Evolutionary conservation across 164 flowering plant genomes (phyloP).

Genomic region (Piper betle): DNA sequence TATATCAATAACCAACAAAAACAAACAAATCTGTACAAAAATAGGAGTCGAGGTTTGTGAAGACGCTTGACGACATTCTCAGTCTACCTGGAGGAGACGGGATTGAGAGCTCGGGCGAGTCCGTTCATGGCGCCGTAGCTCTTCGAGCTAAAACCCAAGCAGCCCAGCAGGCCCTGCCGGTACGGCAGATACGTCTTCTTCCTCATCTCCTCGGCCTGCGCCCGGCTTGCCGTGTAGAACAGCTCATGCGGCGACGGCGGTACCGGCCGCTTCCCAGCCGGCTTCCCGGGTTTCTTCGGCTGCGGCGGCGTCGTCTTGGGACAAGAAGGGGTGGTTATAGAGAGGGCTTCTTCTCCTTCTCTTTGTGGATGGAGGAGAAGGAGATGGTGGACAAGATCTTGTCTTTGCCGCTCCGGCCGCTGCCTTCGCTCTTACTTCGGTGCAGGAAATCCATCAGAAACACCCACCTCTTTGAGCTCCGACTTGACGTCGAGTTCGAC

Average conservation of each 20-base stretch:
- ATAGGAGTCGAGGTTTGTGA: no score
- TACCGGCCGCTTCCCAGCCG: slow-evolving; percentile 20
- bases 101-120: slow-evolving; percentile 19
- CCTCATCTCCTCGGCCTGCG: slow-evolving; percentile 53
- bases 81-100: slow-evolving; percentile 26
- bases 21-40: no score
- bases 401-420: slow-evolving; percentile 19
- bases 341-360: slow-evolving; percentile 14
- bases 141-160: slow-evolving; percentile 35
- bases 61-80: no score
- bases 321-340: slow-evolving; percentile 1
- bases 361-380: slow-evolving; percentile 11
- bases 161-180: slow-evolving; percentile 38
- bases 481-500: slow-evolving; percentile 23
- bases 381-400: slow-evolving; percentile 26
- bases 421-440: slow-evolving; percentile 46
- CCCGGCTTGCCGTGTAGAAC: slow-evolving; percentile 44
- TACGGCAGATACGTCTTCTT: slow-evolving; percentile 52
- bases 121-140: slow-evolving; percentile 28
- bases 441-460: slow-evolving; percentile 30
- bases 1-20: no score
- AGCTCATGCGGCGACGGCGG: slow-evolving; percentile 40
- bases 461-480: slow-evolving; percentile 27
- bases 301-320: slow-evolving; percentile 7
- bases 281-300: slow-evolving; percentile 6